These are phyloP conservation scores for Candida insectalens DNA, from an alignment of 805 yeast species.

Conservation along the genomic window DNA sequence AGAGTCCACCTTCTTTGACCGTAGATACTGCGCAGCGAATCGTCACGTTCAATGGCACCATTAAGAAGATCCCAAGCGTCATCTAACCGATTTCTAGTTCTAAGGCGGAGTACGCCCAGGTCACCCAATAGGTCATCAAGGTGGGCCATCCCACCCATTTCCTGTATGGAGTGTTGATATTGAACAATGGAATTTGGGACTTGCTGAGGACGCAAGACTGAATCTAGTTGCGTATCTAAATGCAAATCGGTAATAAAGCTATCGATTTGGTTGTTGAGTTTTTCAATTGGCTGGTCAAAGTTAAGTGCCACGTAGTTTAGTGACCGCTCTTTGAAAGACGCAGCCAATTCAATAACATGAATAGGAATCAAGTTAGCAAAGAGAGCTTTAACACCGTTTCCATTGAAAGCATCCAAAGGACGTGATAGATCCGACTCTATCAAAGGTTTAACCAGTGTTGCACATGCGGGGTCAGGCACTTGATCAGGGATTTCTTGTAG, in stretches of 20 bases:
- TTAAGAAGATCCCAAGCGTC: slow-evolving; percentile 36
- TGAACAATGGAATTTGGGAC: slow-evolving; percentile 49
- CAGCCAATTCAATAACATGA: slow-evolving; percentile 52
- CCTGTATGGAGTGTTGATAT: slow-evolving; percentile 43
- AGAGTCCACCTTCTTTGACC: slow-evolving; percentile 52
- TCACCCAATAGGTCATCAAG: slow-evolving; percentile 35
- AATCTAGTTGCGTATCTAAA: slow-evolving; percentile 56
- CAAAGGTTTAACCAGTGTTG: slow-evolving; percentile 42
- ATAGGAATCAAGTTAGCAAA: slow-evolving; percentile 62
- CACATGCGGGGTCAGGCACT: slow-evolving; percentile 34
- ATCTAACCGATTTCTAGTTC: slow-evolving; percentile 32
- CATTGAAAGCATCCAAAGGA: slow-evolving; percentile 31
- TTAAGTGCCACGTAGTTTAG: slow-evolving; percentile 39
- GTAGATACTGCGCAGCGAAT: slow-evolving; percentile 34
- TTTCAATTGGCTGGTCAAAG: slow-evolving; percentile 35
- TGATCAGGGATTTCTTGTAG: slow-evolving; percentile 52
- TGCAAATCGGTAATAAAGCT: slow-evolving; percentile 36
- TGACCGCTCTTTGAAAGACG: slow-evolving; percentile 60
- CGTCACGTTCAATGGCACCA: slow-evolving; percentile 49
- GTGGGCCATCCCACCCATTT: slow-evolving; percentile 40
- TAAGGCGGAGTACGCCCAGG: slow-evolving; percentile 31
- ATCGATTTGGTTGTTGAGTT: slow-evolving; percentile 34
- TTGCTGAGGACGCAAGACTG: slow-evolving; percentile 44
- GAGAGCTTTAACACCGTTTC: slow-evolving; percentile 17
- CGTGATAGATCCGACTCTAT: slow-evolving; percentile 28